Evolutionary conservation across 2,329 filamentous ascomycete species (phyloP).

Genomic region (Sporothrix mexicana): DNA sequence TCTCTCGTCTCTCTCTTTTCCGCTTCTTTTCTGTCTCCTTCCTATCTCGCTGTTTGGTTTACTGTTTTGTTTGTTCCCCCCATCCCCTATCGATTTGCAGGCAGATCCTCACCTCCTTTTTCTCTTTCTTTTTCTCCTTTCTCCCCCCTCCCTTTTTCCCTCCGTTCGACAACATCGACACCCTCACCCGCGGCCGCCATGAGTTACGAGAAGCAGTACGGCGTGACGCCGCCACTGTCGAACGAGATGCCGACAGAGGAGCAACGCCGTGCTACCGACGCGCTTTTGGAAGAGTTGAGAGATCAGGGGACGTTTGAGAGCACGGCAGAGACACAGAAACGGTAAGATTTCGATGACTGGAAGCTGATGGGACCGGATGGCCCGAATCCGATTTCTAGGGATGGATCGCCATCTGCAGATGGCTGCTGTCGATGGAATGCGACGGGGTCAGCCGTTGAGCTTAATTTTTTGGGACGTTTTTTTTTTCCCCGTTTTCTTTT

Average conservation of each 20-base stretch:
- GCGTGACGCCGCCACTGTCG: slow-evolving; percentile 86
- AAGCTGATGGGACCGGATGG: too few relatives aligned
- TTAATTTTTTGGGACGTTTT: not conserved
- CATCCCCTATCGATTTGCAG: not conserved
- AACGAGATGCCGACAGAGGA: slow-evolving; percentile 73
- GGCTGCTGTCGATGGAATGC: slow-evolving; percentile 17
- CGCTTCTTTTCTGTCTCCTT: not conserved
- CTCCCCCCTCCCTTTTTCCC: not conserved
- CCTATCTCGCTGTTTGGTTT: not conserved
- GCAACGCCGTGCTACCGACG: slow-evolving; percentile 78
- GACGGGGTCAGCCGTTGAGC: not conserved
- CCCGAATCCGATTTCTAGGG: not conserved
- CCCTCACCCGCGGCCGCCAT: slow-evolving; percentile 31
- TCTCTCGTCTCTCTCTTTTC: not conserved
- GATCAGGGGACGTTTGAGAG: slow-evolving; percentile 91
- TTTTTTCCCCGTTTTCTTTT: not conserved
- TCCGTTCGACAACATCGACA: slow-evolving; percentile 10
- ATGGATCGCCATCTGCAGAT: not conserved
- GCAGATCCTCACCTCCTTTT: not conserved
- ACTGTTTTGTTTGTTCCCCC: too few relatives aligned
- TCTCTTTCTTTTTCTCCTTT: not conserved
- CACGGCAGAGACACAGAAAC: slow-evolving; percentile 79
- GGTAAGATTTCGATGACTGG: slow-evolving; percentile 54
- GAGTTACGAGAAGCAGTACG: slow-evolving; percentile 50
- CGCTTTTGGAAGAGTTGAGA: slow-evolving; percentile 83